Evolutionary conservation across 257 asterid species (phyloP).

Genomic region (Petunia secreta): DNA sequence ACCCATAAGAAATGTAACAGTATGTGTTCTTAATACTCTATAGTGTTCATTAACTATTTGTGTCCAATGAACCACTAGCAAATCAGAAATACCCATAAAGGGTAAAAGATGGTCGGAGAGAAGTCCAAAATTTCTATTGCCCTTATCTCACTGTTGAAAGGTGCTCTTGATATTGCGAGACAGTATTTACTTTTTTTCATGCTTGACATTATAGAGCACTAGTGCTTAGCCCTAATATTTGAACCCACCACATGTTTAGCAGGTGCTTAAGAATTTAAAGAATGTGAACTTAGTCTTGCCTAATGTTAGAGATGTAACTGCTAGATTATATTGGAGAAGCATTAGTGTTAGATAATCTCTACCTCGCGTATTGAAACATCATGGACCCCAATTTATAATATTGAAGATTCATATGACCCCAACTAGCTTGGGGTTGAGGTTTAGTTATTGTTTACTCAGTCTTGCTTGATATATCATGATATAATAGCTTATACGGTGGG

Average conservation of each 20-base stretch:
- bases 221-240: not conserved
- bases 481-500: too few species aligned
- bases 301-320: too few species aligned
- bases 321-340: too few species aligned
- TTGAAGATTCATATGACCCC: too few species aligned
- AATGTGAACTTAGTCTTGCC: too few species aligned
- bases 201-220: not conserved
- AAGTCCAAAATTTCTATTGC: not conserved
- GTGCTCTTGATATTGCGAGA: not conserved
- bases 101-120: not conserved
- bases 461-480: too few species aligned
- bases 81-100: not conserved
- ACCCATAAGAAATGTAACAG: not conserved
- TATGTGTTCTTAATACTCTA: not conserved
- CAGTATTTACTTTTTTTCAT: not conserved
- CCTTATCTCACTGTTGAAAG: not conserved
- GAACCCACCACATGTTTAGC: not conserved
- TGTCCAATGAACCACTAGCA: not conserved
- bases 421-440: too few species aligned
- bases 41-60: not conserved
- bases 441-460: too few species aligned
- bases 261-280: too few species aligned
- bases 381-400: too few species aligned
- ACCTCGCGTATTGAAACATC: too few species aligned
- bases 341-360: too few species aligned